A percentile compares a stretch with the other conserved stretches of the same genome.
These are phyloP conservation scores for Colletotrichum lini DNA, from an alignment of 2,329 filamentous ascomycete genomes.

Conservation along the genomic window DNA sequence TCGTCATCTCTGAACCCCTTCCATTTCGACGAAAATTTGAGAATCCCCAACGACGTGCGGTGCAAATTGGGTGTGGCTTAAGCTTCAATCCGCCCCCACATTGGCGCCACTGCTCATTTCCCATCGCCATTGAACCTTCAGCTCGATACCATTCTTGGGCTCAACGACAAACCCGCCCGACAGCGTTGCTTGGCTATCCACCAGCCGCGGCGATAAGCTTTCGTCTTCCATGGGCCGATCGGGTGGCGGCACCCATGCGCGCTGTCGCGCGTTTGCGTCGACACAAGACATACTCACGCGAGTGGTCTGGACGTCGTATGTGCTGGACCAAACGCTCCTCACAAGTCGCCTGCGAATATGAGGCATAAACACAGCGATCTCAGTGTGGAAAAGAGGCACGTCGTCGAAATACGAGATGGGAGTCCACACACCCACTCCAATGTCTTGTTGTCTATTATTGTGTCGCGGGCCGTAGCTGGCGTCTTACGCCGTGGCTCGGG, in stretches of 20 bases:
- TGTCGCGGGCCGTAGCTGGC: neutral
- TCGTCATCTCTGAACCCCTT: neutral
- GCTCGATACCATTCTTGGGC: neutral
- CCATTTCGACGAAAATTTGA: slow-evolving; percentile 20
- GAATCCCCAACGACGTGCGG: slow-evolving; percentile 8
- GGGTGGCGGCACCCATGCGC: slow-evolving; percentile 11
- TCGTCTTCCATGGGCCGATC: slow-evolving; percentile 13
- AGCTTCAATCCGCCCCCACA: slow-evolving; percentile 33
- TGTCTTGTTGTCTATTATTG: neutral
- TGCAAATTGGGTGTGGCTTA: slow-evolving; percentile 40
- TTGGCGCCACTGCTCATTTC: slow-evolving; percentile 16
- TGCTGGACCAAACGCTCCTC: neutral
- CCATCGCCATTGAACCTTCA: slow-evolving; percentile 14
- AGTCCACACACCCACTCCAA: neutral
- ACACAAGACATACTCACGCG: neutral
- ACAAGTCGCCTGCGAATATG: neutral
- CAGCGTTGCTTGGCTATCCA: slow-evolving; percentile 1
- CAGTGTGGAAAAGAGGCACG: neutral
- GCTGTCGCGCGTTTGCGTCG: neutral
- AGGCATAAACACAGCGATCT: neutral
- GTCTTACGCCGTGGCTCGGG: neutral
- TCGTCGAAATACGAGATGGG: neutral
- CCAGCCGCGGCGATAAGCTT: slow-evolving; percentile 11
- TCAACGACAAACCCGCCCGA: neutral
- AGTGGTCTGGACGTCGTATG: neutral